phyloP scores from a whole-genome alignment of 495 filamentous ascomycete species.

The Podospora comata region DNA sequence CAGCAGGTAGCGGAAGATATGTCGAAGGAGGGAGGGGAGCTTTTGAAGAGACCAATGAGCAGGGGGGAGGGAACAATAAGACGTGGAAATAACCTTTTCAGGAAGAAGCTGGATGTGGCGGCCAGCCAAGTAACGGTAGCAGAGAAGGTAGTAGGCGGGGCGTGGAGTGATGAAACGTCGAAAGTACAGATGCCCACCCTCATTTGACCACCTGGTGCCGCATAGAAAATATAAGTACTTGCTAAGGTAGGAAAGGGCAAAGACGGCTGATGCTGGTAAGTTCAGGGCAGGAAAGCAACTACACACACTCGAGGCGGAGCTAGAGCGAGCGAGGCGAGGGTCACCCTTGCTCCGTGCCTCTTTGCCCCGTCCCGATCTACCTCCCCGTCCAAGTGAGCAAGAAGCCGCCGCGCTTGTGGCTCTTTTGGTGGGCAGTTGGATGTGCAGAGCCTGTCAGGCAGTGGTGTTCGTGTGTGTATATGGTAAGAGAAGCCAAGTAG shows the following conservation, averaged over 20 bases:
- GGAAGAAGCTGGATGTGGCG: conserved; percentile 50
- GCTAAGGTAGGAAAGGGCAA: conserved; percentile 30
- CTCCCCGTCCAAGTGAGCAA: conserved; percentile 11
- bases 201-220: conserved; percentile 44
- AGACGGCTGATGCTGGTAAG: conserved; percentile 27
- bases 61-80: conserved; percentile 28
- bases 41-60: conserved; percentile 13
- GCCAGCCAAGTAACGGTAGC: conserved; percentile 48
- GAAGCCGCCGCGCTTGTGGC: neutral
- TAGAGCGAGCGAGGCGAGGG: conserved; percentile 35
- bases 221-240: conserved; percentile 36
- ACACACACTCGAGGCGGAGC: conserved; percentile 30
- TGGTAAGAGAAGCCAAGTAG: conserved; percentile 9
- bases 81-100: conserved; percentile 51
- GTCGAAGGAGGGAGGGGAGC: conserved; percentile 13
- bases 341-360: conserved; percentile 31
- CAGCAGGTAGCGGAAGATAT: conserved; percentile 9
- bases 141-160: conserved; percentile 43
- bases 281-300: conserved; percentile 21
- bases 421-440: neutral
- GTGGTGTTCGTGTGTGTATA: neutral
- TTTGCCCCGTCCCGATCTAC: conserved; percentile 29
- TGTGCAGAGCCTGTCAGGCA: neutral
- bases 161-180: conserved; percentile 50
- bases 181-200: conserved; percentile 45